Evolutionary conservation across 176 grass and related monocot genomes (phyloP).

Genomic region (Raddia guianensis): DNA sequence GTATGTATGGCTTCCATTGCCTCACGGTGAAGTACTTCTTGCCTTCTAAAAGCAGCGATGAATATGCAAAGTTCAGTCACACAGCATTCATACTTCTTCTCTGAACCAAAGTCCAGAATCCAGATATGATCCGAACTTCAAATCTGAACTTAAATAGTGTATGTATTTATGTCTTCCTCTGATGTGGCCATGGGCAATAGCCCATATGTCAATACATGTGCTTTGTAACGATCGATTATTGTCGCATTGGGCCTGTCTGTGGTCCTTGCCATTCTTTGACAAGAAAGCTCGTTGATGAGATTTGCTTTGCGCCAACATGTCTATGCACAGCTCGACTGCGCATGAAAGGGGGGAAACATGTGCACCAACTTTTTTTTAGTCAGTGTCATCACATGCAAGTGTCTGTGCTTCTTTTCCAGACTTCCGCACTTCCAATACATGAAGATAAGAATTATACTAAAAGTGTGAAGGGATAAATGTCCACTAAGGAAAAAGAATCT

Average conservation of each 20-base stretch:
- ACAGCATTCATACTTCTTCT: background rate
- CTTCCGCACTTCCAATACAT: background rate
- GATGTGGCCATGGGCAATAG: background rate
- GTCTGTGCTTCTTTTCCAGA: background rate
- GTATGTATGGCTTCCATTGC: background rate
- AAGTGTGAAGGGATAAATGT: too few species aligned
- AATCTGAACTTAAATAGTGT: background rate
- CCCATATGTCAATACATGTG: background rate
- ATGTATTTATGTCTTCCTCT: background rate
- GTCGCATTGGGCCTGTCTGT: background rate
- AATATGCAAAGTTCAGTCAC: background rate
- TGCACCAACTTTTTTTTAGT: constrained; percentile 12
- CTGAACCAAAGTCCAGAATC: background rate
- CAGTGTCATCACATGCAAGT: constrained; percentile 9
- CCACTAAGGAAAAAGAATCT: too few species aligned
- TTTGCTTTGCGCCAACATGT: background rate
- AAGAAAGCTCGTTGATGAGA: background rate
- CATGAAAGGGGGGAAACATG: background rate
- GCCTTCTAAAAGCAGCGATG: background rate
- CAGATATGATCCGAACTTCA: background rate
- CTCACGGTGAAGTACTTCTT: background rate
- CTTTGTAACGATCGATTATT: background rate
- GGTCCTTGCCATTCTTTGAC: constrained; percentile 17
- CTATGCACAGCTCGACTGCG: background rate
- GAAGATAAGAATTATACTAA: too few species aligned